Evolutionary conservation across 768 basidiomycete species (phyloP), one percentile per base, ranked within the genome.

Genomic region (Candolleomyces eurysporus): DNA sequence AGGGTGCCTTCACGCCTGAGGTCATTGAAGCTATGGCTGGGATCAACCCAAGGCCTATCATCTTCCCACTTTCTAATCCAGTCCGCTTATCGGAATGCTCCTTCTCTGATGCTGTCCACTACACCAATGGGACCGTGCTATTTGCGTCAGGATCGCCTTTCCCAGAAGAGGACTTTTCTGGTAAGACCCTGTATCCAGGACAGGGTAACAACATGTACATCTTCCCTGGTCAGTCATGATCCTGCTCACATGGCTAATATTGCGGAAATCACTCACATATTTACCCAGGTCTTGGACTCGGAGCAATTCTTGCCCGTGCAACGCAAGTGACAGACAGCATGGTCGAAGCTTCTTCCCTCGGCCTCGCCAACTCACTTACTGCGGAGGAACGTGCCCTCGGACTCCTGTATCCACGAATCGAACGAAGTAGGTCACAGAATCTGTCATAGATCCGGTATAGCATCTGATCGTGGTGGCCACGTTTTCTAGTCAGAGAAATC

Each of bases 201-300:
- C 96, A 97, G 75, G 94, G 94, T 30, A 97, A 96, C 73, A 98
- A 96, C 74, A 94, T 95, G 92, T 91, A 90, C 72, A 89, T 90
- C 68, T 89, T 89, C 80, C 87, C 86, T 53, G 84, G 86, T 84
- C 42, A 26, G 69, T 65, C 59, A 61, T 61, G n/a, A 43, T 60
- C 45, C 42, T 31, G 21, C 26, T 22, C 14, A 22, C 49, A 22
- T 51, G 21, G 22, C 49, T 21, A 48, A 48, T 48, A 17, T 51
- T 8, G 14, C 2, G 30, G n/a, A 21, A 51, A 14, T 21, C 21
- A 30, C 30, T 51, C 8, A 51, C 19, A 48, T 48, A 22, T 30
- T 51, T 21, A 30, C 19, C 65, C 71, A 78, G 89, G 91, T 48
- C 78, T 93, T 63, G 94, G 92, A n/a, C 78, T 94, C 39, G 92